Base-by-base conservation (phyloP, 176 grass and related monocot species). In the Luzula sylvatica region DNA sequence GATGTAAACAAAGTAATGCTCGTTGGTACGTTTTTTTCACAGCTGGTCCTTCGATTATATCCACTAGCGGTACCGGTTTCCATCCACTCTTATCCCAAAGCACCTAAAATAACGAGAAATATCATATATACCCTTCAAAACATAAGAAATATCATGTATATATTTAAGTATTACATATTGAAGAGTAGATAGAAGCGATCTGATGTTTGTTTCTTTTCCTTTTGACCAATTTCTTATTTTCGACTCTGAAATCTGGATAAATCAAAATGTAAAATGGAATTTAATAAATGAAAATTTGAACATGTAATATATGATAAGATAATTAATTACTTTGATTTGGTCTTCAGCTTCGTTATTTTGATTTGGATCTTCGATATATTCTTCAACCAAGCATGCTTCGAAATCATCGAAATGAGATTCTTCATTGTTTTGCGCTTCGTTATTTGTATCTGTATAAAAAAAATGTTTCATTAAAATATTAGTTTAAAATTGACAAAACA, bases 151-250 rank as follows among this genome's bases (percentile, higher is more conserved):
- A 8, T 32, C 3, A 32, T 32, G 29, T 32, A 32, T 32, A 32
- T 32, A 7, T 35, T 35, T 4, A 7, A 9, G 0, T 35, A 35
- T 96, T 74, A 96, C 92, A 79, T 72, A 74, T 71, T 96, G 92
- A 15, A 96, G 52, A 56, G 92, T 90, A 13, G 92, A 96, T 46
- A 96, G 72, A 75, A 96, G 80, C 49, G 92, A 89, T 55, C 92
- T 81, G 50, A 96, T 96, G 68, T 96, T 96, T 74, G 80, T 84
- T 82, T 89, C 81, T 86, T 89, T 96, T 50, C 92, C 92, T 48
- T 73, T 82, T 45, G 92, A 96, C 92, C 92, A 90, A 38, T 86
- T 81, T 11, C 50, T 46, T 51, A 96, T 80, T 82, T 96, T 90
- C 25, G 67, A 46, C 65, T 90, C 77, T 14, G 81, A 75, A 32